Percentiles rank a stretch among this genome's conserved stretches.
These are phyloP conservation scores for Phytophthora ohioensis DNA, from an alignment of 352 stramenopile species.

Conservation along the genomic window DNA sequence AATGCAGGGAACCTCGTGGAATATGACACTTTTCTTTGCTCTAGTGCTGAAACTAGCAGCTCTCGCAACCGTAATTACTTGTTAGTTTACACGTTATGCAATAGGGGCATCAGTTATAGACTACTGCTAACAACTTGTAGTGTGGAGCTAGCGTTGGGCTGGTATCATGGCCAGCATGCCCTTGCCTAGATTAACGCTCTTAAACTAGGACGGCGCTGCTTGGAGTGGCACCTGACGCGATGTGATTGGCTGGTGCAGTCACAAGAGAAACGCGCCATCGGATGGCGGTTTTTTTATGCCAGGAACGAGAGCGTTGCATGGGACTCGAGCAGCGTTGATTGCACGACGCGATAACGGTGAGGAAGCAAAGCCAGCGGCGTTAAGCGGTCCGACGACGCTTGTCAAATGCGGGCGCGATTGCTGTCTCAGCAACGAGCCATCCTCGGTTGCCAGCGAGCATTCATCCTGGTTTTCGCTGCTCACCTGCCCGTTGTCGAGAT, in stretches of 20 bases:
- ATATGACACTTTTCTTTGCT: not conserved
- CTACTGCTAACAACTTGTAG: not conserved
- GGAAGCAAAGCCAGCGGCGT: slow-evolving; percentile 30
- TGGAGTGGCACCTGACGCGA: not conserved
- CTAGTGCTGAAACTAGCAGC: not conserved
- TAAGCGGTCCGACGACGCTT: slow-evolving; percentile 35
- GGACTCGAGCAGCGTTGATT: slow-evolving; percentile 25
- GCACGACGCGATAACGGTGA: slow-evolving; percentile 19
- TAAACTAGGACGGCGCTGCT: slow-evolving; percentile 15
- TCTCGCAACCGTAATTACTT: too few relatives aligned
- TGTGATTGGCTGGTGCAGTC: slow-evolving; percentile 13
- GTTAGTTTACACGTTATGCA: not conserved
- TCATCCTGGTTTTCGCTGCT: slow-evolving; percentile 3
- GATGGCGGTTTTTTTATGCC: not conserved
- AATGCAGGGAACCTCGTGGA: not conserved
- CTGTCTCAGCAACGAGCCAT: slow-evolving; percentile 17
- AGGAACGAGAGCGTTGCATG: slow-evolving; percentile 6
- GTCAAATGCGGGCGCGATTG: slow-evolving; percentile 17
- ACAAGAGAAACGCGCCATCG: slow-evolving; percentile 27
- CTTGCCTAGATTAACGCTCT: slow-evolving; percentile 2
- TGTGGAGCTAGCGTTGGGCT: not conserved
- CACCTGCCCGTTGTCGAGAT: not conserved
- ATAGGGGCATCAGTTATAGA: not conserved
- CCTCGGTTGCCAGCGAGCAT: slow-evolving; percentile 13
- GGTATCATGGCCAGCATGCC: not conserved